Conservation (phyloP, 2,329 filamentous ascomycete genomes). For the Trichoderma gracile region DNA sequence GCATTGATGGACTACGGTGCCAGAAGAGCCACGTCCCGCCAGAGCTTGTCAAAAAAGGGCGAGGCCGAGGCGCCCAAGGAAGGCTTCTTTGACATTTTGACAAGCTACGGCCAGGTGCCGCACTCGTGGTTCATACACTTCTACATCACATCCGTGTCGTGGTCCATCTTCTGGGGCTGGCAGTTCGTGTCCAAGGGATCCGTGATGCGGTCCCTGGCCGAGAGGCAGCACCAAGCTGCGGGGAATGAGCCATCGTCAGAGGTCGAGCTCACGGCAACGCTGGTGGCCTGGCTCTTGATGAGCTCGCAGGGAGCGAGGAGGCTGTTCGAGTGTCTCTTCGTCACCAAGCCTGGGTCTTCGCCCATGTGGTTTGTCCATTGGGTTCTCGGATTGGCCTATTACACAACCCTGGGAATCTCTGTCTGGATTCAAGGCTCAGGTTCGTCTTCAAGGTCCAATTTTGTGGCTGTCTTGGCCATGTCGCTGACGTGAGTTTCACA, state of each 20-base stretch:
- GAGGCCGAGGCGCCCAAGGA: slow-evolving; percentile 8
- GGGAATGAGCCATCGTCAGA: slow-evolving; percentile 26
- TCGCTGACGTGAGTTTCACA: slow-evolving; percentile 25
- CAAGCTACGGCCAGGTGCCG: slow-evolving; percentile 61
- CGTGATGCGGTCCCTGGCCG: slow-evolving; percentile 51
- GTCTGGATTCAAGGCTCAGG: slow-evolving; percentile 83
- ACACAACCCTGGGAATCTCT: slow-evolving; percentile 69
- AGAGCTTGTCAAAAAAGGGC: slow-evolving; percentile 27
- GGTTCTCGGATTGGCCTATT: slow-evolving; percentile 75
- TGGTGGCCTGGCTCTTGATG: slow-evolving; percentile 71
- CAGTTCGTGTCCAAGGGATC: slow-evolving; percentile 60
- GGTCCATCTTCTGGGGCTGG: slow-evolving; percentile 72
- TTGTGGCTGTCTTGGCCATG: not conserved
- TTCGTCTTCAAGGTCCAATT: slow-evolving; percentile 47
- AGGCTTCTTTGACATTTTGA: slow-evolving; percentile 34
- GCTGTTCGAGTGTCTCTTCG: slow-evolving; percentile 69
- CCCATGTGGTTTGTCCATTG: slow-evolving; percentile 87
- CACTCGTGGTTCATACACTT: slow-evolving; percentile 91
- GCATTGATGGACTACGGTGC: slow-evolving; percentile 55
- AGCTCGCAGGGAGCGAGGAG: slow-evolving; percentile 72
- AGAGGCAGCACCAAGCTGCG: slow-evolving; percentile 38
- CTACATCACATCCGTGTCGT: slow-evolving; percentile 70
- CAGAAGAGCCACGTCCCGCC: slow-evolving; percentile 37
- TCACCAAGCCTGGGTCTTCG: slow-evolving; percentile 64
- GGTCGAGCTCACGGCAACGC: slow-evolving; percentile 63